Percentiles rank a stretch among this genome's conserved stretches.
These are phyloP conservation scores for Cupressus sempervirens DNA, from an alignment of 75 land plant genomes.

Conservation along the genomic window DNA sequence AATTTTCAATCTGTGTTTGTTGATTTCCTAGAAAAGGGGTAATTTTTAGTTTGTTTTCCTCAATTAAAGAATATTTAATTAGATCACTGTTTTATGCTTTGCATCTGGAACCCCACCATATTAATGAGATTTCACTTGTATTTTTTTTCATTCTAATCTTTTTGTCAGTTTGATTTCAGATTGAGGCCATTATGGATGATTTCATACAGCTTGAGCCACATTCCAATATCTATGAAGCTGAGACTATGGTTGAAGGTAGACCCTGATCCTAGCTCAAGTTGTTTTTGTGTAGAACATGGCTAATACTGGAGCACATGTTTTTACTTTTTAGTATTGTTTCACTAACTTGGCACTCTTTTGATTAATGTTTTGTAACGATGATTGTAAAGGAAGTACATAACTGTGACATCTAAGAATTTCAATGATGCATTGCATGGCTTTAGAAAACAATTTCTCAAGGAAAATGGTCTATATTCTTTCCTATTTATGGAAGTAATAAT, in stretches of 20 bases:
- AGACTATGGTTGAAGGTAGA: conserved; percentile 95
- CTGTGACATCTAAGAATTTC: not conserved
- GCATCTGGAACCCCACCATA: not conserved
- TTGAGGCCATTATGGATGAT: conserved; percentile 95
- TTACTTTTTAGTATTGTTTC: not conserved
- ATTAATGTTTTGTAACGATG: not conserved
- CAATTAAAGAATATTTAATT: not conserved
- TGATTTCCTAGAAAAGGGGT: not conserved
- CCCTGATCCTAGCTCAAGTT: not conserved
- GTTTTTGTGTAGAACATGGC: not conserved
- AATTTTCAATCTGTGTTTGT: not conserved
- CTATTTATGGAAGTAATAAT: not conserved
- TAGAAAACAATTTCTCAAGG: not conserved
- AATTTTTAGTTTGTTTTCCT: not conserved
- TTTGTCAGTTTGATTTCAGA: conserved; percentile 37
- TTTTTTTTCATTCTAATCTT: not conserved
- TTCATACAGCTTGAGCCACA: conserved; percentile 78
- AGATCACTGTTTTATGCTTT: not conserved
- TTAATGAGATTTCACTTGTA: not conserved
- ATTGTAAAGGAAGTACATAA: not conserved
- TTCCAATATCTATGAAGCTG: conserved; percentile 63
- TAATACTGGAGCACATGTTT: not conserved
- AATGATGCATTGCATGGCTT: not conserved
- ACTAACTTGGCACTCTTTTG: not conserved
- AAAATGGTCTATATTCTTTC: not conserved